These are phyloP conservation scores for Monosporascus sp. DNA, from an alignment of 2,329 filamentous ascomycete species.

Conservation along the genomic window DNA sequence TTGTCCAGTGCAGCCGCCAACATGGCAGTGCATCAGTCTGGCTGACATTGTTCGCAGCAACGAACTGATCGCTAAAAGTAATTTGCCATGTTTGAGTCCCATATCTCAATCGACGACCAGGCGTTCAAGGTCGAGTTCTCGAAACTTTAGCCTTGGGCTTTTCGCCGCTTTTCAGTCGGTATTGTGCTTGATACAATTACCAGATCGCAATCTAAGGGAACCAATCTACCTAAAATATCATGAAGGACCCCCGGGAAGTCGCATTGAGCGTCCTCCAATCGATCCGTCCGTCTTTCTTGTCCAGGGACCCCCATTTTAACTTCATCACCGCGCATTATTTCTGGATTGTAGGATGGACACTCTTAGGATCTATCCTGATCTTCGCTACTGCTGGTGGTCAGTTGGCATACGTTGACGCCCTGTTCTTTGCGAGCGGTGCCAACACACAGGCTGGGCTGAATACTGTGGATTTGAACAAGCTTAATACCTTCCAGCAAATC, in stretches of 20 bases:
- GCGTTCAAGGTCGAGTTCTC: not conserved
- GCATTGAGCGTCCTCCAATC: conserved; percentile 39
- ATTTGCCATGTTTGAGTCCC: not conserved
- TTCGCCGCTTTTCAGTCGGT: not conserved
- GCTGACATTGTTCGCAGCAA: not conserved
- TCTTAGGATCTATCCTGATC: conserved; percentile 73
- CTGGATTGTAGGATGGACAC: conserved; percentile 69
- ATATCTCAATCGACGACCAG: not conserved
- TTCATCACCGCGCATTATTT: conserved; percentile 80
- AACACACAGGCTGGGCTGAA: conserved; percentile 94
- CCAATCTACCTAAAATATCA: conserved; percentile 13
- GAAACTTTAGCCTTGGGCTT: not conserved
- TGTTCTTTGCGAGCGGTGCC: conserved; percentile 81
- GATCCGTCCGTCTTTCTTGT: conserved; percentile 51
- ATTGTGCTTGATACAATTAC: not conserved
- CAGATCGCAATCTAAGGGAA: too few species aligned
- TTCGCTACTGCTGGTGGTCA: conserved; percentile 54
- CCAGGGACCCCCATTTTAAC: conserved; percentile 64
- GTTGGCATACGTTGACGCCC: conserved; percentile 75
- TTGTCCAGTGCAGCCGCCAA: not conserved
- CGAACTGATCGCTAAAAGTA: not conserved
- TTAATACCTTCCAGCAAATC: conserved; percentile 69
- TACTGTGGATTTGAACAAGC: conserved; percentile 61
- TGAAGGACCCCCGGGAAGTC: conserved; percentile 27
- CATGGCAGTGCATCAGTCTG: not conserved